Evolutionary conservation across 2,329 filamentous ascomycete species (phyloP).

Genomic region (Lasiodiplodia hormozganensis): DNA sequence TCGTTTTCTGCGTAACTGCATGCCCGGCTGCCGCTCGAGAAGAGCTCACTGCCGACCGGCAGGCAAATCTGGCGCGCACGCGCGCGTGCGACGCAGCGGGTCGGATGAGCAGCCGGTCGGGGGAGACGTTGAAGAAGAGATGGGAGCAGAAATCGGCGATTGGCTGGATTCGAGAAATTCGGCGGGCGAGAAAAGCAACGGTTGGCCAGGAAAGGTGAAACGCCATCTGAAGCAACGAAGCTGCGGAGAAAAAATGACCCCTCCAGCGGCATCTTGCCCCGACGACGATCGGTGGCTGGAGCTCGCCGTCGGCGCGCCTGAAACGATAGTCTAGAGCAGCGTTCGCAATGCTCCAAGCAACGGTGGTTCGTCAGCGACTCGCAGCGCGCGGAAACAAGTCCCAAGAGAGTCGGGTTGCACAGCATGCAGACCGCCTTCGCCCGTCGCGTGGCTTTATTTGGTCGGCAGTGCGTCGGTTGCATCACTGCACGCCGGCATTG

Average conservation of each 20-base stretch:
- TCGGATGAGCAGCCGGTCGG: neutral
- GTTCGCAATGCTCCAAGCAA: conserved; percentile 7
- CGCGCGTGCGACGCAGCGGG: neutral
- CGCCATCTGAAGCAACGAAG: conserved; percentile 13
- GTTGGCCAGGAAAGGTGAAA: conserved; percentile 21
- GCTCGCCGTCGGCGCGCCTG: conserved; percentile 21
- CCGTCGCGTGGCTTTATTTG: conserved; percentile 23
- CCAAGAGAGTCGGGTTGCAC: conserved; percentile 20
- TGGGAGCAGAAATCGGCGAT: neutral
- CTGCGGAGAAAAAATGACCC: conserved; percentile 6
- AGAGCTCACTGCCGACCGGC: neutral
- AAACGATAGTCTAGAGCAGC: conserved; percentile 25
- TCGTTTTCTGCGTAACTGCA: neutral
- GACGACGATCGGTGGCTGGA: conserved; percentile 20
- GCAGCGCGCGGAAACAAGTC: conserved; percentile 12
- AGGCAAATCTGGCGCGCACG: neutral
- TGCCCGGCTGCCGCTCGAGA: neutral
- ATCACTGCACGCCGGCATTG: conserved; percentile 8
- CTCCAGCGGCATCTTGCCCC: conserved; percentile 1
- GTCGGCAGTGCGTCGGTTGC: conserved; percentile 5
- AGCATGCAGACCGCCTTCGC: neutral
- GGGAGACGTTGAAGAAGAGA: conserved; percentile 11
- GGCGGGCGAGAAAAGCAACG: conserved; percentile 6
- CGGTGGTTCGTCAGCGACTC: conserved; percentile 17
- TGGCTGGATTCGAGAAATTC: conserved; percentile 17